phyloP scores from a whole-genome alignment of 1,139 yeast species.

The Zygotorulaspora mrakii region DNA sequence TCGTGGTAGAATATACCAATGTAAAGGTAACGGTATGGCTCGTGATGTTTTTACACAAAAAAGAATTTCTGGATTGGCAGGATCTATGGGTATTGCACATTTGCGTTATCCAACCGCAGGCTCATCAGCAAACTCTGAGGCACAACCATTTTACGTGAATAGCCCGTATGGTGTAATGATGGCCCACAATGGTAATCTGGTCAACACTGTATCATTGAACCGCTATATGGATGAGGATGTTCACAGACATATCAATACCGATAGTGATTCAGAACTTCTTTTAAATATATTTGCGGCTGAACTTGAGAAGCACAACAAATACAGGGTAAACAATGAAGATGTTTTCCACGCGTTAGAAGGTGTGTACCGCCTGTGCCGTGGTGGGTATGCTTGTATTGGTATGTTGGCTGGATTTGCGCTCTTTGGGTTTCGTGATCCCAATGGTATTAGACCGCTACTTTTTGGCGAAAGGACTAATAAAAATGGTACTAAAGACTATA shows the following conservation, averaged over 20 bases:
- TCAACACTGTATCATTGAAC: slow-evolving; percentile 74
- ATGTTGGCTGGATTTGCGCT: slow-evolving; percentile 95
- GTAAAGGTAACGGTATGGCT: slow-evolving; percentile 99
- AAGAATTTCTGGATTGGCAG: slow-evolving; percentile 75
- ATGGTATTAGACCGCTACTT: slow-evolving; percentile 89
- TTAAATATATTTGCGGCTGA: slow-evolving; percentile 88
- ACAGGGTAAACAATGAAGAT: slow-evolving; percentile 88
- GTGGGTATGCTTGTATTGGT: slow-evolving; percentile 94
- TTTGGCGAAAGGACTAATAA: slow-evolving; percentile 71
- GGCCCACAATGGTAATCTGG: slow-evolving; percentile 93
- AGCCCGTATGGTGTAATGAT: slow-evolving; percentile 90
- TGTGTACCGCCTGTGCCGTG: slow-evolving; percentile 75
- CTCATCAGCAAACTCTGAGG: slow-evolving; percentile 93
- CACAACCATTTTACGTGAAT: slow-evolving; percentile 97
- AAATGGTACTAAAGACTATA: slow-evolving; percentile 79
- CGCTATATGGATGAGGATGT: slow-evolving; percentile 85
- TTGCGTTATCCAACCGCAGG: slow-evolving; percentile 98
- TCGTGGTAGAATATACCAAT: slow-evolving; percentile 90
- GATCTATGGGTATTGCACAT: slow-evolving; percentile 95
- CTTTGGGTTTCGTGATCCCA: slow-evolving; percentile 94
- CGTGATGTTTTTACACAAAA: slow-evolving; percentile 89
- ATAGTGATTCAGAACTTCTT: slow-evolving; percentile 88
- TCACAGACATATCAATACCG: slow-evolving; percentile 96
- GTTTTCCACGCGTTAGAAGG: slow-evolving; percentile 82
- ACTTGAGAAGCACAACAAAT: slow-evolving; percentile 85